phyloP scores from a whole-genome alignment of 495 filamentous ascomycete species.

The Corynascus novoguineensis region DNA sequence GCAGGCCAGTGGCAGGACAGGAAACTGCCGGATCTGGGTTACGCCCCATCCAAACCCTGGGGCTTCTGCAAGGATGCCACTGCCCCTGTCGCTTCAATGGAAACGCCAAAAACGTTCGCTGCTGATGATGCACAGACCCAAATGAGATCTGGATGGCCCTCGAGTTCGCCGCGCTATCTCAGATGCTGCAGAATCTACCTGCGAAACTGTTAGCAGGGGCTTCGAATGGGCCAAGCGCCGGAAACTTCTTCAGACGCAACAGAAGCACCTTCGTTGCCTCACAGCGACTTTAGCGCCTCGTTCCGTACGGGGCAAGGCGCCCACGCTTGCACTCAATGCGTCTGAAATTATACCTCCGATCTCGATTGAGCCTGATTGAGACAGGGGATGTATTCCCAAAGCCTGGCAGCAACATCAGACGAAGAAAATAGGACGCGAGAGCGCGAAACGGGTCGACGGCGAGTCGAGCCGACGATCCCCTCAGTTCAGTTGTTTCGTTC shows the following conservation, averaged over 20 bases:
- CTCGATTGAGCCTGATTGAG: neutral
- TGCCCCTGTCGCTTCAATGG: neutral
- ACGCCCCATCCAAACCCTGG: too few species aligned
- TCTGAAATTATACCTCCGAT: neutral
- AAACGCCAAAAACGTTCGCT: neutral
- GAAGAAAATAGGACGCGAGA: conserved; percentile 21
- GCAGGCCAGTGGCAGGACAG: neutral
- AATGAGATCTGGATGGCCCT: too few species aligned
- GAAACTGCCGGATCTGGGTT: conserved; percentile 1
- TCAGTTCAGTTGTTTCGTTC: neutral
- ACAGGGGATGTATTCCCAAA: neutral
- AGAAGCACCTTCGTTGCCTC: conserved; percentile 7
- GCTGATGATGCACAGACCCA: conserved; percentile 2
- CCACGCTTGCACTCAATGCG: neutral
- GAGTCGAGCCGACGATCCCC: conserved; percentile 2
- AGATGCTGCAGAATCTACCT: neutral
- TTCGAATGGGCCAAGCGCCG: conserved; percentile 7
- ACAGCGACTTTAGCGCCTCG: neutral
- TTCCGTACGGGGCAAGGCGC: neutral
- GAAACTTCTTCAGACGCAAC: conserved; percentile 24
- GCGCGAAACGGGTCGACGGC: conserved; percentile 6
- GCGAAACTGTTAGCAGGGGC: conserved; percentile 5
- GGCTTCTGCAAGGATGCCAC: neutral
- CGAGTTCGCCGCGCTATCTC: neutral
- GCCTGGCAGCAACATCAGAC: conserved; percentile 16